These are phyloP conservation scores for Kwoniella sp. DNA, from an alignment of 768 basidiomycete species.

Conservation along the genomic window DNA sequence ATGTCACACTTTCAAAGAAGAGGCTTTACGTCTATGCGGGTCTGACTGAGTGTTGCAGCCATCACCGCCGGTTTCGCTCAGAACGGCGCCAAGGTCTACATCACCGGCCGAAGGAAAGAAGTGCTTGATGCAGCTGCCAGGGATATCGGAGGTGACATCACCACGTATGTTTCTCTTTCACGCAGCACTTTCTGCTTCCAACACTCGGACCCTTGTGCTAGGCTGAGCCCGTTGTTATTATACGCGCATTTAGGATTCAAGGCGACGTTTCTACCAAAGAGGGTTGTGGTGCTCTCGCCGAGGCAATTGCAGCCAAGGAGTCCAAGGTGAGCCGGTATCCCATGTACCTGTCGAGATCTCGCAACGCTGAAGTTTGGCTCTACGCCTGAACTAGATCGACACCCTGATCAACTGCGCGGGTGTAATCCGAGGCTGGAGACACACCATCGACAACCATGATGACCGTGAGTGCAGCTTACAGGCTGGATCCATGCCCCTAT, in stretches of 20 bases:
- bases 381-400: constrained; percentile 35
- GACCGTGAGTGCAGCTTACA: constrained; percentile 37
- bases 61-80: constrained; percentile 46
- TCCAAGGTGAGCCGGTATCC: constrained; percentile 6
- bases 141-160: constrained; percentile 28
- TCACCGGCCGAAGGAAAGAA: constrained; percentile 45
- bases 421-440: constrained; percentile 38
- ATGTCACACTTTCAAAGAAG: constrained; percentile 4
- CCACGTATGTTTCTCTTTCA: constrained; percentile 21
- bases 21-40: background rate
- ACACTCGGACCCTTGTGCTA: constrained; percentile 32
- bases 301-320: constrained; percentile 22
- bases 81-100: constrained; percentile 53
- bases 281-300: constrained; percentile 31
- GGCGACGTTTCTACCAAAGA: constrained; percentile 45
- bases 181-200: no score
- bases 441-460: constrained; percentile 30
- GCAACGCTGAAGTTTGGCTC: no score
- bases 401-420: constrained; percentile 52
- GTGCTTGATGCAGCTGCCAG: constrained; percentile 36
- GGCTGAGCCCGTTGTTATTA: no score
- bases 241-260: constrained; percentile 37
- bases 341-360: no score
- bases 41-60: constrained; percentile 11
- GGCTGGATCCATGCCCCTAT: no score